Evolutionary conservation across 1,139 yeast genomes (phyloP).

Genomic region (Saccharomyces hybrid): DNA sequence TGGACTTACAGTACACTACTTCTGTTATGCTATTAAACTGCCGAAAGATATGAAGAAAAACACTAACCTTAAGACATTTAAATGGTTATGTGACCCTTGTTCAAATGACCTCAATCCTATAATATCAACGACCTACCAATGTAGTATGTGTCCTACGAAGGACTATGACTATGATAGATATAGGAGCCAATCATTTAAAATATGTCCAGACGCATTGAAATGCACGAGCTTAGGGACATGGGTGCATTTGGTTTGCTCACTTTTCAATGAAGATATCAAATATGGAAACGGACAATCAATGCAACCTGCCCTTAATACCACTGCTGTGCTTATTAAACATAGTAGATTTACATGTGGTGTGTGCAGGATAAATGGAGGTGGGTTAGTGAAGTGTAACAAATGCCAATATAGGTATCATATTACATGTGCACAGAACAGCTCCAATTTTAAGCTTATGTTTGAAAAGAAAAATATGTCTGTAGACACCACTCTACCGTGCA

Average conservation of each 20-base stretch:
- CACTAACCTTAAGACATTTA: slow-evolving; percentile 17
- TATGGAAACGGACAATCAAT: slow-evolving; percentile 37
- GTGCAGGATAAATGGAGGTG: slow-evolving; percentile 40
- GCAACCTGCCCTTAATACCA: slow-evolving; percentile 40
- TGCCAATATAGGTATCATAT: slow-evolving; percentile 46
- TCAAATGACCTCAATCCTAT: slow-evolving; percentile 59
- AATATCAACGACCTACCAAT: slow-evolving; percentile 51
- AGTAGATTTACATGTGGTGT: slow-evolving; percentile 31
- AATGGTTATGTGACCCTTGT: slow-evolving; percentile 84
- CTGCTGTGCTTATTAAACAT: slow-evolving; percentile 17
- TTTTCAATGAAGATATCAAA: slow-evolving; percentile 41
- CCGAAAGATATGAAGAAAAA: not conserved
- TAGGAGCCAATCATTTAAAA: slow-evolving; percentile 36
- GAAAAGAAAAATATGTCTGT: slow-evolving; percentile 12
- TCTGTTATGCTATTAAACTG: slow-evolving; percentile 54
- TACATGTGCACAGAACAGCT: slow-evolving; percentile 57
- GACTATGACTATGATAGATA: slow-evolving; percentile 43
- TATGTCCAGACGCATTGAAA: slow-evolving; percentile 61
- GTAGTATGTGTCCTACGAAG: slow-evolving; percentile 57
- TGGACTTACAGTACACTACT: slow-evolving; percentile 61
- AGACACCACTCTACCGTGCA: not conserved
- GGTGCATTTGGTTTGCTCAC: slow-evolving; percentile 76
- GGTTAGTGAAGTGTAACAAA: slow-evolving; percentile 36
- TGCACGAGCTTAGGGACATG: slow-evolving; percentile 65
- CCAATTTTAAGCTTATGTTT: slow-evolving; percentile 42